Conservation (phyloP, 2,329 filamentous ascomycete genomes). For the Apiospora pterosperma region DNA sequence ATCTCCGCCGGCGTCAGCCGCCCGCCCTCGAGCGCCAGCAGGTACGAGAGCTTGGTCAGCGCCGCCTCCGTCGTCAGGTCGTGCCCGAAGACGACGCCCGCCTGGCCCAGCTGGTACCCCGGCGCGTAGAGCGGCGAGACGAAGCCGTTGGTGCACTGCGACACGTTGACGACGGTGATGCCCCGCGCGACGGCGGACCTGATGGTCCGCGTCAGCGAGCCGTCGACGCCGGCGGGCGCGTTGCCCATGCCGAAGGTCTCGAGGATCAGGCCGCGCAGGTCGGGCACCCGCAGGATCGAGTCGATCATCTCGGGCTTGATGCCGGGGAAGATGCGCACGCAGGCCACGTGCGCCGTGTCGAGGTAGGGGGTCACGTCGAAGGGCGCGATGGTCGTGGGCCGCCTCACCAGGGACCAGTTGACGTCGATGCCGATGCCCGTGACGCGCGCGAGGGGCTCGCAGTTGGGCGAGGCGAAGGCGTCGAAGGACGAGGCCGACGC, state of each 20-base stretch:
- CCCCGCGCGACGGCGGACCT: constrained; percentile 74
- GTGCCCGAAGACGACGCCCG: constrained; percentile 84
- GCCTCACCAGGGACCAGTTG: constrained; percentile 72
- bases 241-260: constrained; percentile 95
- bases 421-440: constrained; percentile 79
- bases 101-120: constrained; percentile 72
- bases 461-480: constrained; percentile 87
- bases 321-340: constrained; percentile 85
- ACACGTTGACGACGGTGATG: constrained; percentile 85
- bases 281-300: constrained; percentile 73
- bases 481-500: constrained; percentile 82
- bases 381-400: constrained; percentile 69
- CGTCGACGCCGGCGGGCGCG: constrained; percentile 77
- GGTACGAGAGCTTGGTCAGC: constrained; percentile 84
- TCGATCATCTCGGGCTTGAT: constrained; percentile 94
- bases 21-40: constrained; percentile 57
- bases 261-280: constrained; percentile 75
- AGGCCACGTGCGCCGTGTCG: constrained; percentile 85
- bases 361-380: constrained; percentile 73
- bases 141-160: constrained; percentile 78
- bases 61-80: constrained; percentile 90
- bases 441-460: constrained; percentile 75
- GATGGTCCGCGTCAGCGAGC: constrained; percentile 74
- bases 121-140: constrained; percentile 77
- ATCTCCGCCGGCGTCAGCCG: constrained; percentile 61